Percentiles rank a stretch among this genome's conserved stretches.
These are phyloP conservation scores for Aspergillus sp. DNA, from an alignment of 2,329 filamentous ascomycete genomes.

Conservation along the genomic window DNA sequence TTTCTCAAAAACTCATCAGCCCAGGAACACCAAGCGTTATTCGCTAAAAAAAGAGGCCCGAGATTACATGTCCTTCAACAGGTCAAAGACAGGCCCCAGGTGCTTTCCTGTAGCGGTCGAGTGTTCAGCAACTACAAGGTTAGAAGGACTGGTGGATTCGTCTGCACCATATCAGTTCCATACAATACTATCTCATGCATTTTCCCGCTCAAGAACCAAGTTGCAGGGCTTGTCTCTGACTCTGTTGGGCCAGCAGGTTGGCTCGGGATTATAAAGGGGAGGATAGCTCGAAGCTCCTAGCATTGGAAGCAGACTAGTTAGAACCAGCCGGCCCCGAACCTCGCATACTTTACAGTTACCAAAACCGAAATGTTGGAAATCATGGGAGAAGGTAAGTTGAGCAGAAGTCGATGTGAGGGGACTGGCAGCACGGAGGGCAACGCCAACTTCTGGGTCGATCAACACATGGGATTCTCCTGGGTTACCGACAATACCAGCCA, in stretches of 20 bases:
- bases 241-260: conserved; percentile 28
- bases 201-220: conserved; percentile 28
- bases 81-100: conserved; percentile 20
- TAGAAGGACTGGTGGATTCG: conserved; percentile 1
- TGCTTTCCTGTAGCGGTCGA: conserved; percentile 24
- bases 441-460: conserved; percentile 26
- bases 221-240: conserved; percentile 30
- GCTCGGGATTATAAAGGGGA: conserved; percentile 27
- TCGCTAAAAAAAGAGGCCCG: too few relatives aligned
- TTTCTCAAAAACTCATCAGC: too few relatives aligned
- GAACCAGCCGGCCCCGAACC: conserved; percentile 5
- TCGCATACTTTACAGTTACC: conserved; percentile 20
- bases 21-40: too few relatives aligned
- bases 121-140: conserved; percentile 23
- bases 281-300: conserved; percentile 28
- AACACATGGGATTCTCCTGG: conserved; percentile 30
- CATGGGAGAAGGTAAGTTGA: conserved; percentile 33
- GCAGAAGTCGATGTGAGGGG: conserved; percentile 17
- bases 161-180: conserved; percentile 29
- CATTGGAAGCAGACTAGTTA: conserved; percentile 22
- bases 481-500: conserved; percentile 28
- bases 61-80: conserved; percentile 29
- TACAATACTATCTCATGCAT: conserved; percentile 34
- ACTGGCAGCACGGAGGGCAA: conserved; percentile 28
- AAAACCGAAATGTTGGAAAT: conserved; percentile 32